Conservation (phyloP, 495 filamentous ascomycete genomes). For the Xylaria venustula region DNA sequence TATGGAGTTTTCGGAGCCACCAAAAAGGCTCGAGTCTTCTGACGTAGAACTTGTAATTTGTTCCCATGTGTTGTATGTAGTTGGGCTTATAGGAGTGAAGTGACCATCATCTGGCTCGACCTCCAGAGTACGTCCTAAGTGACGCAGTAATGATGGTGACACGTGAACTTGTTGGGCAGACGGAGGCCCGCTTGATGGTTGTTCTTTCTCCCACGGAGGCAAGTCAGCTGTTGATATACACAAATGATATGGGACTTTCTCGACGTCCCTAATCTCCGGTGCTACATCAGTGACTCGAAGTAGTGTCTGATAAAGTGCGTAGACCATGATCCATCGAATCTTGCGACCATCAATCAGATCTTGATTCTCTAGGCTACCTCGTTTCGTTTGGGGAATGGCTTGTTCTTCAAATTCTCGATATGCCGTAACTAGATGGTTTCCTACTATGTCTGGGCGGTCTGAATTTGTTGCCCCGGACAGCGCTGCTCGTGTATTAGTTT, state of each 20-base stretch:
- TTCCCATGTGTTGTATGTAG: neutral
- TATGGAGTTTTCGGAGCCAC: neutral
- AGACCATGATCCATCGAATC: conserved; percentile 71
- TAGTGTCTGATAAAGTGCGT: conserved; percentile 65
- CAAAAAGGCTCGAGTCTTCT: neutral
- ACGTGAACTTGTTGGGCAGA: neutral
- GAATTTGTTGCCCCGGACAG: conserved; percentile 44
- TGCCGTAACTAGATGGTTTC: conserved; percentile 41
- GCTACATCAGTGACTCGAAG: conserved; percentile 45
- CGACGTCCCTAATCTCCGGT: conserved; percentile 33
- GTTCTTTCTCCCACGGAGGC: conserved; percentile 41
- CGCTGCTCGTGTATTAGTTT: conserved; percentile 33
- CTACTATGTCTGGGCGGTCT: conserved; percentile 21
- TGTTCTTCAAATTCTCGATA: conserved; percentile 50
- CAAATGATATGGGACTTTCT: conserved; percentile 40
- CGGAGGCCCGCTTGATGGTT: conserved; percentile 5
- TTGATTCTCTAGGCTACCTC: conserved; percentile 38
- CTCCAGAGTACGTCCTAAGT: conserved; percentile 16
- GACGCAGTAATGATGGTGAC: neutral
- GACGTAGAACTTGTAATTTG: neutral
- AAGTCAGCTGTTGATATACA: conserved; percentile 37
- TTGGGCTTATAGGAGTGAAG: conserved; percentile 29
- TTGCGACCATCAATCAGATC: conserved; percentile 57
- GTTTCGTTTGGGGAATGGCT: conserved; percentile 29
- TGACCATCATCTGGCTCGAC: conserved; percentile 47